Conservation (phyloP, 75 land plant genomes). For the Cryptomeria japonica region DNA sequence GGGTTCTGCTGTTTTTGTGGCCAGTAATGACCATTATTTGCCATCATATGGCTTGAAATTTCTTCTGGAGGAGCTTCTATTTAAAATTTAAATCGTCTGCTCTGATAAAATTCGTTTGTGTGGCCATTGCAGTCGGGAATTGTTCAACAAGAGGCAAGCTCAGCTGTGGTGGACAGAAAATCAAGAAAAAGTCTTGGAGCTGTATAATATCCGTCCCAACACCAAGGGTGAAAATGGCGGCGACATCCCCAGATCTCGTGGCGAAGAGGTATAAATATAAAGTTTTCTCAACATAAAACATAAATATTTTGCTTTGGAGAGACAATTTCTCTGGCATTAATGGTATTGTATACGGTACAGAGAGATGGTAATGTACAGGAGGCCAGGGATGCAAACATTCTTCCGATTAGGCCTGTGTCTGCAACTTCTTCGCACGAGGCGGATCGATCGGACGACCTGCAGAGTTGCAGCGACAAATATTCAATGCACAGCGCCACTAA, state of each 20-base stretch:
- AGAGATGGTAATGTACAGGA: background rate
- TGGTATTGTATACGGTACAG: background rate
- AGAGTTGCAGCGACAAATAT: slow-evolving; percentile 38
- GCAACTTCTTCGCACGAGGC: slow-evolving; percentile 42
- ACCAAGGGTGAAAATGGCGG: slow-evolving; percentile 23
- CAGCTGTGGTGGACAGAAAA: slow-evolving; percentile 50
- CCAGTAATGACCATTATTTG: no score
- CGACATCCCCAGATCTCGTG: slow-evolving; percentile 51
- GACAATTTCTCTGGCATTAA: background rate
- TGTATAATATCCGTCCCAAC: slow-evolving; percentile 22
- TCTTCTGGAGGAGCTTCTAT: no score
- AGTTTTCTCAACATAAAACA: background rate
- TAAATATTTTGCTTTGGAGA: background rate
- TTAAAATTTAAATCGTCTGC: background rate
- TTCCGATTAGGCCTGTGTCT: slow-evolving; percentile 15
- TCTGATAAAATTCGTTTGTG: background rate
- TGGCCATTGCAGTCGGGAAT: slow-evolving; percentile 22
- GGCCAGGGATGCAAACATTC: slow-evolving; percentile 28
- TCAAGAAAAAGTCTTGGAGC: slow-evolving; percentile 40
- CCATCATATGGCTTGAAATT: no score
- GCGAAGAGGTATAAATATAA: slow-evolving; percentile 32
- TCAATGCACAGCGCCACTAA: background rate
- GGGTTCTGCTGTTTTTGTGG: no score
- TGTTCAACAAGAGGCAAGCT: slow-evolving; percentile 46
- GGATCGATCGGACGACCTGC: slow-evolving; percentile 52